Base-by-base conservation (phyloP, 257 asterid genomes). In the Solanum tarapatanum region DNA sequence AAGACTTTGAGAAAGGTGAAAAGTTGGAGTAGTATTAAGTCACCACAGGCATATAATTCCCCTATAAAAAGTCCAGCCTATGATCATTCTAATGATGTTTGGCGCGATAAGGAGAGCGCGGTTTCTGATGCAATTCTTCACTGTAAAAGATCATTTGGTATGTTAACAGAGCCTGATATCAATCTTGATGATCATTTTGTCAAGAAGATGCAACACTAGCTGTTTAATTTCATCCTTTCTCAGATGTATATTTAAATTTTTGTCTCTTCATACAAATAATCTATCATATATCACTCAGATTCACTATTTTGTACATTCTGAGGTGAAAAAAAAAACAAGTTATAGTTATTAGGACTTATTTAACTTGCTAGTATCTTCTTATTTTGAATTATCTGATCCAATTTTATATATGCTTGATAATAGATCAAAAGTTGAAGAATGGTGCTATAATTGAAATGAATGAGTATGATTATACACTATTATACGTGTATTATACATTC, bases 71-170 rank as follows among this genome's bases (percentile, higher is more conserved):
- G 88, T 79, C 91, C 93, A 1, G 74, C 92, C 23, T 2, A 7
- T 80, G 39, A 26, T 28, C 82, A 36, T 30, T 60, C 90, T 8
- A 51, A 69, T 30, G 89, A 84, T 84, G 73, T 82, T 90, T 87
- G 91, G 85, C 88, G 90, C 77, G 95, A 92, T 82, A 90, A 84
- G 64, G 95, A 94, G 90, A 91, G 88, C 89, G 90, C 95, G 7
- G 91, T 94, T 77, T 88, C 92, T 89, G 95, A 94, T 86, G 97
- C 97, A 45, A 93, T 94, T 85, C 89, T 92, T 48, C 92, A 94
- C 88, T 94, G 97, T 88, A 94, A 94, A 82, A 90, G 91, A 90
- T 94, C 97, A 89, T 90, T 91, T 84, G 94, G 94, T 91, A 89
- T 89, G 91, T 32, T 26, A 32, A 39, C 84, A 70, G 82, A 76